Percentiles rank a stretch among this genome's conserved stretches.
These are phyloP conservation scores for Cladophialophora bantiana DNA, from an alignment of 2,329 filamentous ascomycete species.

Conservation along the genomic window DNA sequence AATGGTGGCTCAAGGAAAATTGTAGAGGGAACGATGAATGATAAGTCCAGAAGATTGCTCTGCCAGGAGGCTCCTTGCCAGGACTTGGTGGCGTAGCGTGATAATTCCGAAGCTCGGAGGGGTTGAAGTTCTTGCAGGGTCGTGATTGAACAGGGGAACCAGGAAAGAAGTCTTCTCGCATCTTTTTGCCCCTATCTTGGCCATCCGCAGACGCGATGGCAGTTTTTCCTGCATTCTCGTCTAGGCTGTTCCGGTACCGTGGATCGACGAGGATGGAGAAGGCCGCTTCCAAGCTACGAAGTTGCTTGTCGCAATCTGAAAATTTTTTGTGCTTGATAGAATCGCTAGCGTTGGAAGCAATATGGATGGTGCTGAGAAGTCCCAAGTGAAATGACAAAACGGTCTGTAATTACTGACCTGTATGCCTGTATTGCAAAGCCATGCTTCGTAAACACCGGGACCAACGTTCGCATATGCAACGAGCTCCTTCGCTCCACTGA, in stretches of 20 bases:
- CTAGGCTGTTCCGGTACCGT: background rate
- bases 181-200: background rate
- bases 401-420: slow-evolving; percentile 6
- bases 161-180: background rate
- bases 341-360: slow-evolving; percentile 3
- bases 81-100: background rate
- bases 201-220: background rate
- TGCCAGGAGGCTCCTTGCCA: background rate
- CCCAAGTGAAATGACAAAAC: slow-evolving; percentile 17
- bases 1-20: background rate
- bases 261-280: slow-evolving; percentile 4
- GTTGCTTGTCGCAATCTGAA: background rate
- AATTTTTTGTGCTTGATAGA: slow-evolving; percentile 4
- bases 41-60: background rate
- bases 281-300: background rate
- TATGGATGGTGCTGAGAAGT: background rate
- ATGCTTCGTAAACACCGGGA: background rate
- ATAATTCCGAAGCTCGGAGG: background rate
- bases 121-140: background rate
- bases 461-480: background rate
- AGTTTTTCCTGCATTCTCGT: background rate
- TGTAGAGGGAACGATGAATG: background rate
- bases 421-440: background rate
- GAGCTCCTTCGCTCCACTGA: background rate
- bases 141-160: background rate